Conservation (phyloP, 805 yeast genomes). For the Yueomyces sinensis region DNA sequence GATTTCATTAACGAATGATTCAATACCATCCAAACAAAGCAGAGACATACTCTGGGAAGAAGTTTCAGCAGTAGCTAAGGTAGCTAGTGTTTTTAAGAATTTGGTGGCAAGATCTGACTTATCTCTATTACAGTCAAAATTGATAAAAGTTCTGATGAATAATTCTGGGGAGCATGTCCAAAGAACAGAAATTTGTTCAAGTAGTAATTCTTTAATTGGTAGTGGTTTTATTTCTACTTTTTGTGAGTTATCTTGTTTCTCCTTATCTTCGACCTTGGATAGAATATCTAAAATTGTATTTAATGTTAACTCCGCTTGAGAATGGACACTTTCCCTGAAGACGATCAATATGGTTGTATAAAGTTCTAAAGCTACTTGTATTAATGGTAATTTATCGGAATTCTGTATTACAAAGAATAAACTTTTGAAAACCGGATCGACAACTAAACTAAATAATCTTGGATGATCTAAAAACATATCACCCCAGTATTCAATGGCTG, state of each 20-base stretch:
- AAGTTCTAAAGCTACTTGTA: slow-evolving; percentile 64
- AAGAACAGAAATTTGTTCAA: slow-evolving; percentile 67
- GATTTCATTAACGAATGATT: slow-evolving; percentile 52
- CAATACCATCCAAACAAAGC: slow-evolving; percentile 73
- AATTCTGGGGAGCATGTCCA: slow-evolving; percentile 70
- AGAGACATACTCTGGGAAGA: slow-evolving; percentile 86
- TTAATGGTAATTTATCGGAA: slow-evolving; percentile 52
- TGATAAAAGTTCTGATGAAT: slow-evolving; percentile 60
- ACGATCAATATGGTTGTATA: slow-evolving; percentile 61
- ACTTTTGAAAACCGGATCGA: slow-evolving; percentile 78
- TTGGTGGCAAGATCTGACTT: slow-evolving; percentile 64
- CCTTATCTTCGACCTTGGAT: slow-evolving; percentile 9
- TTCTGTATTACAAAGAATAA: slow-evolving; percentile 67
- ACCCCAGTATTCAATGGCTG: slow-evolving; percentile 76
- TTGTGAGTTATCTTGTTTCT: slow-evolving; percentile 2
- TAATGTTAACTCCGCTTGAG: slow-evolving; percentile 69
- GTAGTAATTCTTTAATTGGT: slow-evolving; percentile 56
- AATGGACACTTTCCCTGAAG: slow-evolving; percentile 49
- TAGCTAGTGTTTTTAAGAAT: slow-evolving; percentile 55
- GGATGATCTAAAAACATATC: slow-evolving; percentile 44
- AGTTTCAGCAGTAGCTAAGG: slow-evolving; percentile 67
- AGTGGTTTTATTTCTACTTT: slow-evolving; percentile 21
- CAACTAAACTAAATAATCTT: slow-evolving; percentile 48
- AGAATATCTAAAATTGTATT: slow-evolving; percentile 50
- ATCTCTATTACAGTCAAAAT: slow-evolving; percentile 83